These are phyloP conservation scores for Tylopilus plumbeoviolaceoides DNA, from an alignment of 768 basidiomycete species.

Conservation along the genomic window DNA sequence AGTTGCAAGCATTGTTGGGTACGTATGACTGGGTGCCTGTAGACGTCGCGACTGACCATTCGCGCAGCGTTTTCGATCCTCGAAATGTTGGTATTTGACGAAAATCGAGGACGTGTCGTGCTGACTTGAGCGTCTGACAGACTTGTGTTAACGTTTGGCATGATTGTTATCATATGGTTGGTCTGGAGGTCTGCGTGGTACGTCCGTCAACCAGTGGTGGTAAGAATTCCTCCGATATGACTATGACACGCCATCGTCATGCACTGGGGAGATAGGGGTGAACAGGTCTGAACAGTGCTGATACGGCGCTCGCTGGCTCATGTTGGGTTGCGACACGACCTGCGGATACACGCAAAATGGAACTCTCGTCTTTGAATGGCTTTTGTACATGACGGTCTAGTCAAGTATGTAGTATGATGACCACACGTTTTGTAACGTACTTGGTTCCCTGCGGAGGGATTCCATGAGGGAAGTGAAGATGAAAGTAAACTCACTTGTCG, in stretches of 20 bases:
- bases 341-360: neutral
- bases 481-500: neutral
- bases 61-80: conserved; percentile 46
- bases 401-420: conserved; percentile 5
- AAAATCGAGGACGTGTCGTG: neutral
- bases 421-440: neutral
- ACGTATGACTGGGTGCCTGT: neutral
- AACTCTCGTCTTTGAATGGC: neutral
- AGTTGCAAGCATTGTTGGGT: conserved; percentile 55
- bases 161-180: conserved; percentile 47
- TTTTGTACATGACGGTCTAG: neutral
- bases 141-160: conserved; percentile 43
- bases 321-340: neutral
- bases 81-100: conserved; percentile 40
- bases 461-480: neutral
- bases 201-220: conserved; percentile 28
- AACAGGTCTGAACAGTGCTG: conserved; percentile 3
- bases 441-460: neutral
- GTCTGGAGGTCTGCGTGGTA: conserved; percentile 49
- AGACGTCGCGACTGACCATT: conserved; percentile 3
- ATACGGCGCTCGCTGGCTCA: neutral
- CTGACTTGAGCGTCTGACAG: conserved; percentile 27
- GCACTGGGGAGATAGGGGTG: conserved; percentile 1
- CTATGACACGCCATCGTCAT: conserved; percentile 14
- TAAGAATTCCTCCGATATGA: conserved; percentile 24